A percentile compares a stretch with the other conserved stretches of the same genome.
phyloP scores from a whole-genome alignment of 495 filamentous ascomycete species.

The Xylaria bambusicola region DNA sequence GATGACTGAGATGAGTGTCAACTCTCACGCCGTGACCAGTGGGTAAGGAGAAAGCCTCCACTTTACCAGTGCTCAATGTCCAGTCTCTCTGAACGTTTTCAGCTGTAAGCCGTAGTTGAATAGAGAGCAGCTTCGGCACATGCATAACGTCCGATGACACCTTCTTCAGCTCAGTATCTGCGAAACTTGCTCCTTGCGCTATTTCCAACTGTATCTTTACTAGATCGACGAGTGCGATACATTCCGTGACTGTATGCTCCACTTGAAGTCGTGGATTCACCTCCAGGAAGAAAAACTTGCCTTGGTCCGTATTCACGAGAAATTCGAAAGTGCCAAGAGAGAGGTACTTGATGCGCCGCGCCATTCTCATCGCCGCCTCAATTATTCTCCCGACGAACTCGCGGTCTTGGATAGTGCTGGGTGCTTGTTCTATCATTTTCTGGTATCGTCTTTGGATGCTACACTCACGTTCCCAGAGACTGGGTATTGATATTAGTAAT shows the following conservation, averaged over 20 bases:
- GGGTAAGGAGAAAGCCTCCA: constrained; percentile 54
- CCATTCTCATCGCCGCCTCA: constrained; percentile 46
- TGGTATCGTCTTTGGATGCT: constrained; percentile 60
- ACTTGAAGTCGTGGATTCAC: constrained; percentile 68
- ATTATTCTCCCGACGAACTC: constrained; percentile 33
- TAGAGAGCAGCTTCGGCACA: constrained; percentile 45
- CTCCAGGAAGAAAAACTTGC: constrained; percentile 63
- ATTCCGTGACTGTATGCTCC: constrained; percentile 65
- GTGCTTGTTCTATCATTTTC: constrained; percentile 55
- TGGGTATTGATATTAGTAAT: background rate
- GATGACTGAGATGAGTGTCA: constrained; percentile 53
- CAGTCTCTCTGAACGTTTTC: constrained; percentile 57
- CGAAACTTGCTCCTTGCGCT: constrained; percentile 52
- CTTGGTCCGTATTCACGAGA: constrained; percentile 54
- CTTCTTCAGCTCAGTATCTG: constrained; percentile 42
- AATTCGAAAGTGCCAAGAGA: constrained; percentile 64
- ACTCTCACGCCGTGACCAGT: constrained; percentile 58
- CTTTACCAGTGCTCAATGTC: constrained; percentile 60
- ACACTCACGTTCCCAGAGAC: constrained; percentile 61
- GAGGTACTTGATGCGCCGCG: constrained; percentile 54
- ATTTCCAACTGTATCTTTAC: constrained; percentile 59
- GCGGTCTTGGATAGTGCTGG: constrained; percentile 31
- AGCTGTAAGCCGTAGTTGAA: constrained; percentile 61
- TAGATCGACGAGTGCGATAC: constrained; percentile 57
- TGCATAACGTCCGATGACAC: constrained; percentile 25